Conservation (phyloP, 805 yeast species). For the Henningerozyma blattae region DNA sequence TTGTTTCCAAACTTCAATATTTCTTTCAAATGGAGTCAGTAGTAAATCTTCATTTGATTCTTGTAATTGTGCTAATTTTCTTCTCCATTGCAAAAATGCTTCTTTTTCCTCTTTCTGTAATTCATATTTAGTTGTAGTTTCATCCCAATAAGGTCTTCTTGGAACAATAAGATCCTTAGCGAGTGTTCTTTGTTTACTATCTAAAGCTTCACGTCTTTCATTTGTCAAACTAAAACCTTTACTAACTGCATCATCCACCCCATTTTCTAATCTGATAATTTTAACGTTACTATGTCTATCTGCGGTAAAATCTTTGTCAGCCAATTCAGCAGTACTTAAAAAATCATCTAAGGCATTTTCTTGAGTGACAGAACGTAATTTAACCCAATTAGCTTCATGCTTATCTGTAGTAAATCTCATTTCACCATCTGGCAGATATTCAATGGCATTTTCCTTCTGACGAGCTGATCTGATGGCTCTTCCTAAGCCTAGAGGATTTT, state of each 20-base stretch:
- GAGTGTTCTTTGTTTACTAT: conserved; percentile 52
- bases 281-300: conserved; percentile 74
- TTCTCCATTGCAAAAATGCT: conserved; percentile 89
- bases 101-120: conserved; percentile 81
- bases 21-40: conserved; percentile 93
- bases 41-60: conserved; percentile 69
- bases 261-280: conserved; percentile 59
- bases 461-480: conserved; percentile 69
- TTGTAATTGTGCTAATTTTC: conserved; percentile 74
- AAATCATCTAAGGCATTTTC: conserved; percentile 91
- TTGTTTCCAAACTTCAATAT: conserved; percentile 96
- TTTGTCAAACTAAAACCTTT: conserved; percentile 52
- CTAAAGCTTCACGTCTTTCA: conserved; percentile 52
- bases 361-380: conserved; percentile 86
- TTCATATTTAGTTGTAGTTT: conserved; percentile 56
- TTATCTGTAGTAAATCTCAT: conserved; percentile 78
- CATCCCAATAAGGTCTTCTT: conserved; percentile 81
- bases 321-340: conserved; percentile 86
- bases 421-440: conserved; percentile 74
- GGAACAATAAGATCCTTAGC: conserved; percentile 76
- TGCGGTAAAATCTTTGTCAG: conserved; percentile 93
- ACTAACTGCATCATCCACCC: conserved; percentile 27
- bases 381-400: conserved; percentile 81
- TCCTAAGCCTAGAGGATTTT: conserved; percentile 78
- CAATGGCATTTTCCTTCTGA: conserved; percentile 53